Evolutionary conservation across 2,329 filamentous ascomycete species (phyloP), one percentile per base, ranked within the genome.

Genomic region (Rutstroemia sp.): DNA sequence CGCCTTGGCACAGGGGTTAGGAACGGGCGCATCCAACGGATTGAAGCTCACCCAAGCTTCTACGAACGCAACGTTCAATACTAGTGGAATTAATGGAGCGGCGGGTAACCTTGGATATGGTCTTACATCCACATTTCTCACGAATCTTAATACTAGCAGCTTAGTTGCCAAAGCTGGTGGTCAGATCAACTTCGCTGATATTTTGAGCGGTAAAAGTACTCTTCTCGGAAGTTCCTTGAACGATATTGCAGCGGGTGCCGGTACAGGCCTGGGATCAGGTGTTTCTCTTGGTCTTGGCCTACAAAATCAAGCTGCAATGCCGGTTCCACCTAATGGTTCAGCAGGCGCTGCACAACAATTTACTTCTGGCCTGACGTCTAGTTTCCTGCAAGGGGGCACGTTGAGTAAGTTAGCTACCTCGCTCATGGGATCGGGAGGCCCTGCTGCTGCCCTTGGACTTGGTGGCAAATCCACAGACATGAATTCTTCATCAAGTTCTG

Each of bases 371-470:
- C 60, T 72, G 5, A 64, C 65, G 1, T 65, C 67, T n/a, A 62
- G 65, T 16, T 66, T 71, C 56, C 65, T 72, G 1, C 60, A 62
- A 23, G 71, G 72, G 54, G 69, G 67, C 9, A 71, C 70, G 0
- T 46, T 63, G 2, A 48, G 21, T 10, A 69, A 69, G 58, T 46
- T 68, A 14, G 27, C 65, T 4, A 61, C 50, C 36, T 51, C 54
- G 39, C n/a, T 59, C 8, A 51, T 19, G 16, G 16, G 16, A 19
- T 42, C 51, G 10, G 53, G 47, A 1, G 47, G 48, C 3, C 6
- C 39, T 14, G 39, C 14, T n/a, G 16, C 9, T 17, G n/a, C 39
- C 17, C 16, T n/a, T 17, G 56, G 16, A 57, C 59, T n/a, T 54
- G 64, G n/a, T 57, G 62, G 1, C 51, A 57, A 17, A 61, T 63